phyloP scores from a whole-genome alignment of 257 asterid species.

The Perilla frutescens region DNA sequence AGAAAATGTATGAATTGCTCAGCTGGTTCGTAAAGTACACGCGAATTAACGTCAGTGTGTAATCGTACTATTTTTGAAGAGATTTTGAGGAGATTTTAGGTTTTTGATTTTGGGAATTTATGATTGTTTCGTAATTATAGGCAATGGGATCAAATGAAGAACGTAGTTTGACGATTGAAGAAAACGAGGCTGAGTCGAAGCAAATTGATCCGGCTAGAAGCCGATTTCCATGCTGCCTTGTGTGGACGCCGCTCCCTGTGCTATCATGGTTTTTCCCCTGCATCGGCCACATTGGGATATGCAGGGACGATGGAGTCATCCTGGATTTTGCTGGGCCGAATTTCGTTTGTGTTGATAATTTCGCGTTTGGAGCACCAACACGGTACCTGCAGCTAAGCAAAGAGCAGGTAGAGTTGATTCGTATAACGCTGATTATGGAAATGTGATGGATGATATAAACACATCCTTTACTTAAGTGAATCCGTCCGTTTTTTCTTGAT shows the following conservation, averaged over 20 bases:
- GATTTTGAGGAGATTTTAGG: background rate
- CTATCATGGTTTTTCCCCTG: constrained; percentile 87
- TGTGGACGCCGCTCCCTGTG: constrained; percentile 94
- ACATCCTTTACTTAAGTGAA: constrained; percentile 6
- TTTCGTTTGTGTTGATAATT: constrained; percentile 85
- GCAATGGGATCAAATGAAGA: constrained; percentile 64
- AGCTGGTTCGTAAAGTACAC: background rate
- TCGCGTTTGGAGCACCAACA: constrained; percentile 85
- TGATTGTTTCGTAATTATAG: constrained; percentile 36
- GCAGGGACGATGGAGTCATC: constrained; percentile 91
- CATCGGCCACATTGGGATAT: constrained; percentile 87
- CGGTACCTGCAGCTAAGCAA: constrained; percentile 71
- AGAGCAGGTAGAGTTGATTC: constrained; percentile 63
- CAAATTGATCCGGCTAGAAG: constrained; percentile 63
- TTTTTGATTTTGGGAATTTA: constrained; percentile 7
- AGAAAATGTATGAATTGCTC: background rate
- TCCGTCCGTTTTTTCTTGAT: background rate
- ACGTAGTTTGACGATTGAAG: constrained; percentile 64
- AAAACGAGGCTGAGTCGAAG: constrained; percentile 32
- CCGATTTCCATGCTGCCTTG: constrained; percentile 88
- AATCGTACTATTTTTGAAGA: background rate
- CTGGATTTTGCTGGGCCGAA: constrained; percentile 96
- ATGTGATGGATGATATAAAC: constrained; percentile 8
- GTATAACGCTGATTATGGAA: constrained; percentile 1
- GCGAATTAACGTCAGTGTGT: background rate